Percentiles rank a stretch among this genome's conserved stretches.
Evolutionary conservation across 1,139 yeast genomes (phyloP).

Genomic region (Scheffersomyces lignicola): DNA sequence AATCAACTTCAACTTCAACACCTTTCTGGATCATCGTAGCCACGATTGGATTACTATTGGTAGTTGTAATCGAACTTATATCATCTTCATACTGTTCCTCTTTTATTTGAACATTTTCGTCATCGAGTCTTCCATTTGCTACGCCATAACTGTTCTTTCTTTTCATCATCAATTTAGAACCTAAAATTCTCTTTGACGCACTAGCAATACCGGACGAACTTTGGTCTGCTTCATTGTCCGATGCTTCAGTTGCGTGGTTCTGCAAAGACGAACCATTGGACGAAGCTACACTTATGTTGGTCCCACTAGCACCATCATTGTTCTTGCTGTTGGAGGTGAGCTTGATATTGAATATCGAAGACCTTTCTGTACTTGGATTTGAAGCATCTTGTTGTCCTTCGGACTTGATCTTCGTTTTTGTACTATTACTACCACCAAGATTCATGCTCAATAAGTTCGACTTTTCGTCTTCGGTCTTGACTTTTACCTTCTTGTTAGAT

Average conservation of each 20-base stretch:
- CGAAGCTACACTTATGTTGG: conserved; percentile 17
- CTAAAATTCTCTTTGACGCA: conserved; percentile 43
- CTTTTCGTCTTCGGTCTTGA: conserved; percentile 16
- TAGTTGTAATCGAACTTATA: conserved; percentile 6
- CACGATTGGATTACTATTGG: conserved; percentile 12
- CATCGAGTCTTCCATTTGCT: no score
- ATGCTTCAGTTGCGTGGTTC: conserved; percentile 5
- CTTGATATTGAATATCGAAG: conserved; percentile 13
- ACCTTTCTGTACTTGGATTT: conserved; percentile 15
- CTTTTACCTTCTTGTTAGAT: conserved; percentile 12
- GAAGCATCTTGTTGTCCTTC: conserved; percentile 9
- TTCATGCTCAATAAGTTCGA: conserved; percentile 7
- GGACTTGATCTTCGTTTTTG: conserved; percentile 8
- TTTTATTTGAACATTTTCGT: conserved; percentile 5
- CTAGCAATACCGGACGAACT: conserved; percentile 25
- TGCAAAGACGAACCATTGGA: conserved; percentile 21
- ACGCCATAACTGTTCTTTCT: no score
- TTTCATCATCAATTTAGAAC: conserved; percentile 36
- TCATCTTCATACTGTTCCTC: background rate
- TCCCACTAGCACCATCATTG: conserved; percentile 11
- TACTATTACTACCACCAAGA: conserved; percentile 4
- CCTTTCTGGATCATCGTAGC: conserved; percentile 32
- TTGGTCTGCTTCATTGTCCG: conserved; percentile 7
- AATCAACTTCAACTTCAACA: conserved; percentile 43
- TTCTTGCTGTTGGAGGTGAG: background rate